A percentile compares a stretch with the other conserved stretches of the same genome.
Conservation (phyloP, 805 yeast genomes). For the Candida maris region DNA sequence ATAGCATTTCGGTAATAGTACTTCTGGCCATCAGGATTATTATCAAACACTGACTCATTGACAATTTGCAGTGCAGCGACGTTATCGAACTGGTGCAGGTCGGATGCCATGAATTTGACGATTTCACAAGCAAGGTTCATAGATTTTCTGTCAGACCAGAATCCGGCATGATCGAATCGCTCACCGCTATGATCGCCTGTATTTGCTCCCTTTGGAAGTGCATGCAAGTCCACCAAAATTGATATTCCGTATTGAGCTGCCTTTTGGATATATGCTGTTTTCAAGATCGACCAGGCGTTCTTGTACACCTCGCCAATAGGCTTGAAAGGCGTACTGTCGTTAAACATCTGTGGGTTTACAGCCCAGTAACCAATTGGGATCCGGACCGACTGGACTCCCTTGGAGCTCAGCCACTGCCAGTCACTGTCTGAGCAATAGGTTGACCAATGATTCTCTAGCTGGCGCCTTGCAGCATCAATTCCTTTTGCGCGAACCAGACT, state of each 20-base stretch:
- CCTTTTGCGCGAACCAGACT: constrained; percentile 48
- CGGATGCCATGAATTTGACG: constrained; percentile 59
- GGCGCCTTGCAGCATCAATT: constrained; percentile 46
- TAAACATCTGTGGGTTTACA: constrained; percentile 58
- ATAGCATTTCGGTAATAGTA: constrained; percentile 65
- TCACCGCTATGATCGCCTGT: constrained; percentile 82
- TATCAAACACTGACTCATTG: constrained; percentile 73
- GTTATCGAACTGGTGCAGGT: constrained; percentile 55
- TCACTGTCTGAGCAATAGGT: constrained; percentile 62
- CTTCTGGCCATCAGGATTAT: constrained; percentile 49
- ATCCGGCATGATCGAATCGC: constrained; percentile 50
- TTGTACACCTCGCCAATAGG: constrained; percentile 52
- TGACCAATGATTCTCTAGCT: constrained; percentile 64
- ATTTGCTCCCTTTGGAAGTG: constrained; percentile 90
- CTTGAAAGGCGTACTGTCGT: constrained; percentile 61
- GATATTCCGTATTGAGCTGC: constrained; percentile 67
- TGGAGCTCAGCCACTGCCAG: constrained; percentile 68
- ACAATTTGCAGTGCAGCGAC: constrained; percentile 80
- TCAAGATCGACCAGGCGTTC: constrained; percentile 70
- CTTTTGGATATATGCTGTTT: constrained; percentile 44
- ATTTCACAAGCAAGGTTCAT: constrained; percentile 46
- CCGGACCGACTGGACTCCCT: constrained; percentile 76
- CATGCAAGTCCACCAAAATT: constrained; percentile 82
- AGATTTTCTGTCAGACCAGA: constrained; percentile 51
- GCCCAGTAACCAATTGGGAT: constrained; percentile 93